Evolutionary conservation across 164 flowering plant species (phyloP), one percentile per base, ranked within the genome.

Genomic region (Sextonia rubra): DNA sequence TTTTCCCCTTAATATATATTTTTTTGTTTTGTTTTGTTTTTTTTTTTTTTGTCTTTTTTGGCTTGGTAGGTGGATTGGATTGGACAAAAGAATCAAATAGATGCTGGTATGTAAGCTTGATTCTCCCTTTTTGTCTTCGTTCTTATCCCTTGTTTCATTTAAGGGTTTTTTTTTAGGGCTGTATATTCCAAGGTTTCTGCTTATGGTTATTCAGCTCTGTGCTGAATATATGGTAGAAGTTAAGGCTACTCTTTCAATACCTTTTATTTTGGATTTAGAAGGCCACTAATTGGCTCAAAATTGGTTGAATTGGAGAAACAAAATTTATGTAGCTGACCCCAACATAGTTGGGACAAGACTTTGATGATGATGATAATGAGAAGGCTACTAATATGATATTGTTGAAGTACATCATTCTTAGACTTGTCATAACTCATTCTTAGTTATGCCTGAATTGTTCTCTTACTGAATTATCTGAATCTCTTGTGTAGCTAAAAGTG

Each of bases 11-110:
- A n/a, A n/a, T n/a, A n/a, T n/a, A n/a, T n/a, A n/a, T n/a, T 49
- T 2, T 1, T 12, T 12, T 8, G 4, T 52, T 15, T 52, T 52
- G 5, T 20, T 12, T 17, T 47, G 29, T 55, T 74, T 1, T 49
- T 30, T 4, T 55, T 20, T 2, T 20, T 47, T 55, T 12, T 26
- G 3, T 24, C 4, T 32, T 26, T 70, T 25, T 61, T 8, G 73
- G 30, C 24, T 5, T 79, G 20, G 44, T 80, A 95, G 98, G 99
- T 95, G 77, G 99, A 95, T 62, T 93, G 99, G 99, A 85, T 91
- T 77, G 99, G 99, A 65, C 99, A 95, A 80, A 95, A 90, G 79
- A 93, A 95, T 83, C 99, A 95, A 79, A 95, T 93, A 44, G 98
- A 95, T 87, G 93, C 94, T 69, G 99, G 98, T 93, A 67, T 77